Percentiles rank a stretch among this genome's conserved stretches.
phyloP scores from a whole-genome alignment of 1,139 yeast species.

The Saccharomyces uvarum region DNA sequence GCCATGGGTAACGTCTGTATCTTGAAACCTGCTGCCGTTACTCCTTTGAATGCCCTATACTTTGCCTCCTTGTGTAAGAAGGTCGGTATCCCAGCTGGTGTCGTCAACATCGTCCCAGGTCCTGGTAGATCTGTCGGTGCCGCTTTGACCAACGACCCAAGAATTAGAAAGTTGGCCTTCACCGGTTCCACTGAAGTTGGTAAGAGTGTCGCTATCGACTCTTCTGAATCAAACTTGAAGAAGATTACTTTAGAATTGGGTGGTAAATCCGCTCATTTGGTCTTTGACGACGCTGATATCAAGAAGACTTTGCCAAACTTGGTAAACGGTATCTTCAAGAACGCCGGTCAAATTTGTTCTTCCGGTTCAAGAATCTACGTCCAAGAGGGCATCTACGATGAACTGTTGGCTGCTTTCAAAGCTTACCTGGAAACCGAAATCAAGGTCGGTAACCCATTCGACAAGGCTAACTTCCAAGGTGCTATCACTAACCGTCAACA shows the following conservation, averaged over 20 bases:
- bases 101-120: conserved; percentile 68
- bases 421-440: conserved; percentile 43
- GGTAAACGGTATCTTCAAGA: conserved; percentile 58
- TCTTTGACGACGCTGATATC: conserved; percentile 65
- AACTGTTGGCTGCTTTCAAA: conserved; percentile 53
- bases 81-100: conserved; percentile 77
- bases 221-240: conserved; percentile 61
- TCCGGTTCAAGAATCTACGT: conserved; percentile 79
- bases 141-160: conserved; percentile 60
- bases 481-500: conserved; percentile 67
- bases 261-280: conserved; percentile 76
- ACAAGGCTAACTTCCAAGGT: conserved; percentile 58
- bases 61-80: conserved; percentile 54
- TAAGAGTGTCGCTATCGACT: conserved; percentile 58
- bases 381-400: conserved; percentile 66
- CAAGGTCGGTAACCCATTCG: conserved; percentile 70
- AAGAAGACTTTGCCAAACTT: conserved; percentile 54
- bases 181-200: conserved; percentile 81
- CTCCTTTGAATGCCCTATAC: conserved; percentile 69
- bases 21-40: conserved; percentile 68
- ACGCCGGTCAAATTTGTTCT: conserved; percentile 82
- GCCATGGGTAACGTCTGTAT: conserved; percentile 75
- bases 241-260: conserved; percentile 79
- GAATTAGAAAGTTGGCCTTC: conserved; percentile 69
- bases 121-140: conserved; percentile 69